Base-by-base conservation (phyloP, 169 alveolate species). In the Babesia ovis region DNA sequence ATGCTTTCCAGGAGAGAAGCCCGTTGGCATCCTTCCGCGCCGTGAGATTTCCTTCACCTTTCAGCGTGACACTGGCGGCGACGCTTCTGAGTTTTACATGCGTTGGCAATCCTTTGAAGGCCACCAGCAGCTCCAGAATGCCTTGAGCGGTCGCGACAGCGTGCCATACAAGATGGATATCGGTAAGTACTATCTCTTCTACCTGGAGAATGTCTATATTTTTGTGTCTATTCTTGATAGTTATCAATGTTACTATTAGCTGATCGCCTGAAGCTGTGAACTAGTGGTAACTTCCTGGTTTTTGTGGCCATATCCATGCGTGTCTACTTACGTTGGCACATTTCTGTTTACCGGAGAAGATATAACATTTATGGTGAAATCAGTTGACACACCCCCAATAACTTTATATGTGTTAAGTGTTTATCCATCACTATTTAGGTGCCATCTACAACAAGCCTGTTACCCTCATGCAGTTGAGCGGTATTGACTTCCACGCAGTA, bases 361-460 rank as follows among this genome's bases (percentile, higher is more conserved):
- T n/a, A n/a, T n/a, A n/a, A n/a, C n/a, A n/a, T n/a, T n/a, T n/a
- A n/a, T n/a, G n/a, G n/a, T n/a, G n/a, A n/a, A n/a, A n/a, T n/a
- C n/a, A n/a, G n/a, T n/a, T n/a, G n/a, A n/a, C n/a, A n/a, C n/a
- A n/a, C n/a, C n/a, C n/a, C n/a, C n/a, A n/a, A n/a, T 51, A 8
- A 51, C 12, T 4, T 20, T 51, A 51, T 1, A 20, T 8, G 59
- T 8, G 22, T 20, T 51, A 3, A 18, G 22, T 18, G 8, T 8
- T 14, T 23, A 51, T 51, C 22, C 32, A 3, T 51, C 31, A n/a
- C 43, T 96, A 92, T 93, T 91, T 94, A 70, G 99, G 99, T 0
- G 99, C 99, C 22, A 92, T 97, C 41, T 97, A 92, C 87, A 89
- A 61, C 73, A 91, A 48, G 90, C 96, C 90, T 62, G 92, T 90